Evolutionary conservation across 2,329 filamentous ascomycete genomes (phyloP).

Genomic region (Myotisia sp.): DNA sequence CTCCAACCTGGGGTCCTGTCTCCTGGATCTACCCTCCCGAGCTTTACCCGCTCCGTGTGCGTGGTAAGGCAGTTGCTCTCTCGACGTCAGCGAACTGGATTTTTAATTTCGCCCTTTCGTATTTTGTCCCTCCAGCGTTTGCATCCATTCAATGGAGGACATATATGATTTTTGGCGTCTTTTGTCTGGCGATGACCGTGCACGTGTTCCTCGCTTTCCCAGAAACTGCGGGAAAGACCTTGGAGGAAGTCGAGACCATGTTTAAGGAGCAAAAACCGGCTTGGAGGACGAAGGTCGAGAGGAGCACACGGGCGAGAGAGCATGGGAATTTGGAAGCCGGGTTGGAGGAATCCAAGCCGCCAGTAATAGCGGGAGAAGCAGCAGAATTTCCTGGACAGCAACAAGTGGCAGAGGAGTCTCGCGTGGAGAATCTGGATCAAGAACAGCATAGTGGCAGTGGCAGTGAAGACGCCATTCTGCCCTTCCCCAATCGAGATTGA

Average conservation of each 20-base stretch:
- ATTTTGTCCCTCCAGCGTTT: slow-evolving; percentile 8
- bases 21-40: slow-evolving; percentile 43
- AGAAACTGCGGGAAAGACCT: slow-evolving; percentile 51
- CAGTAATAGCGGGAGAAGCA: too few species aligned
- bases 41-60: slow-evolving; percentile 7
- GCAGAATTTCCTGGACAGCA: too few species aligned
- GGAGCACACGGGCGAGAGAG: neutral
- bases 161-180: slow-evolving; percentile 45
- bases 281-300: slow-evolving; percentile 23
- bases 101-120: slow-evolving; percentile 9
- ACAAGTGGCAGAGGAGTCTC: too few species aligned
- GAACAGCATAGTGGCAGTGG: too few species aligned
- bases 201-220: slow-evolving; percentile 50
- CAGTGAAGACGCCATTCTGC: too few species aligned
- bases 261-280: slow-evolving; percentile 33
- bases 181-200: slow-evolving; percentile 49
- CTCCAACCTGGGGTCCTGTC: slow-evolving; percentile 47
- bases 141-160: slow-evolving; percentile 9
- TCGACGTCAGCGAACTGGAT: slow-evolving; percentile 10
- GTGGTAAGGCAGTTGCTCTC: slow-evolving; percentile 8
- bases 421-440: too few species aligned
- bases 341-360: too few species aligned
- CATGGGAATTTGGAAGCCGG: neutral
- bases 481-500: too few species aligned
- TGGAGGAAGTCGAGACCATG: slow-evolving; percentile 57